These are phyloP conservation scores for Triticum monococcum DNA, from an alignment of 176 grass and related monocot genomes.

Conservation along the genomic window DNA sequence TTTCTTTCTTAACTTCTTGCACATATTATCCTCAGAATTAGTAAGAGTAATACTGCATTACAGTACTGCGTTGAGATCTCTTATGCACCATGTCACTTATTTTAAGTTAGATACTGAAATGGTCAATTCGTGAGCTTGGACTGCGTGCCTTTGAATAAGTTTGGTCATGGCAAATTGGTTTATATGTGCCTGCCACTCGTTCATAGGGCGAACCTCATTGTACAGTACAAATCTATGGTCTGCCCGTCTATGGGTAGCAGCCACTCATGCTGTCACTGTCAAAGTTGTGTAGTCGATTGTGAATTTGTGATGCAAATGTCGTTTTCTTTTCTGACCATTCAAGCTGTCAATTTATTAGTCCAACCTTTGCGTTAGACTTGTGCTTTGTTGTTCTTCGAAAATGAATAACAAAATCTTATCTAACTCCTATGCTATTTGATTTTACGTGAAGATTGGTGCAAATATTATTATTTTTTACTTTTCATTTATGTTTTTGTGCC, in stretches of 20 bases:
- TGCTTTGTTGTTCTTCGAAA: too few species aligned
- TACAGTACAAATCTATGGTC: background rate
- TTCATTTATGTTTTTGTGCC: too few species aligned
- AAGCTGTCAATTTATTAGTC: background rate
- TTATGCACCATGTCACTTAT: background rate
- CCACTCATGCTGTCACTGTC: background rate
- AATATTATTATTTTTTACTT: too few species aligned
- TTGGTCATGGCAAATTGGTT: background rate
- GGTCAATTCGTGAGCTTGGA: background rate
- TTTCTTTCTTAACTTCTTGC: background rate
- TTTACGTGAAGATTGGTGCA: too few species aligned
- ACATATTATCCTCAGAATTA: background rate
- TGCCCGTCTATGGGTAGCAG: background rate
- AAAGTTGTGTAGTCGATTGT: background rate
- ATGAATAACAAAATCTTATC: too few species aligned
- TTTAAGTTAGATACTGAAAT: background rate
- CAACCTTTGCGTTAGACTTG: too few species aligned
- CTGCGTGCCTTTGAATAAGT: background rate
- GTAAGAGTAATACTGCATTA: background rate
- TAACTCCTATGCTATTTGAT: too few species aligned
- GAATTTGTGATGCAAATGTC: background rate
- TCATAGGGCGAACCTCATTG: background rate
- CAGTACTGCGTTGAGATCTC: background rate
- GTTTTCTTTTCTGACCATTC: background rate
- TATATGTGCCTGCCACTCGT: background rate